Conservation (phyloP, 2,329 filamentous ascomycete genomes). For the Monilinia polystroma region DNA sequence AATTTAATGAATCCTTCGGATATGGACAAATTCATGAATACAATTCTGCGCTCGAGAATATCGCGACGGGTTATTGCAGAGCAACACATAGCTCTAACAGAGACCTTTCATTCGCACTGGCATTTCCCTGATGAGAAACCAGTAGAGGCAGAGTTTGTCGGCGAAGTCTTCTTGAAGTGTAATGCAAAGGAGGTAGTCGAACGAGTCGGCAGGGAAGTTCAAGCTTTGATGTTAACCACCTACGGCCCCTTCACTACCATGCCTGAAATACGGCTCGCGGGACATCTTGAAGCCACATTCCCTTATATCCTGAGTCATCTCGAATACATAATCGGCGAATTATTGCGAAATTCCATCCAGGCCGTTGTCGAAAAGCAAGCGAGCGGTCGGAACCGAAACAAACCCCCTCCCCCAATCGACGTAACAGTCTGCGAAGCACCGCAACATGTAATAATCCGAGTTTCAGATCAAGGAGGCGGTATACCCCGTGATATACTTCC, state of each 20-base stretch:
- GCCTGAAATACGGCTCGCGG: conserved; percentile 78
- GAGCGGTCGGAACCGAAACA: conserved; percentile 35
- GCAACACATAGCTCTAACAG: conserved; percentile 91
- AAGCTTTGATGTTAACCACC: conserved; percentile 69
- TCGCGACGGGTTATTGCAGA: conserved; percentile 95
- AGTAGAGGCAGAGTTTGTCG: conserved; percentile 77
- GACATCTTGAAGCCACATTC: conserved; percentile 86
- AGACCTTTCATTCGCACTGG: conserved; percentile 88
- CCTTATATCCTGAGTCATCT: conserved; percentile 95
- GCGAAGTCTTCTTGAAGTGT: conserved; percentile 92
- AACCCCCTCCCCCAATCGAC: conserved; percentile 75
- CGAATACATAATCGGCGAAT: conserved; percentile 95
- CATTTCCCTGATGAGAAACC: conserved; percentile 71
- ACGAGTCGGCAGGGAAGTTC: conserved; percentile 74
- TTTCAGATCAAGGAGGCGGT: conserved; percentile 93
- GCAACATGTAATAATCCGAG: conserved; percentile 93
- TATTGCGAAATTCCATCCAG: conserved; percentile 92
- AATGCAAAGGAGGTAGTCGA: conserved; percentile 86
- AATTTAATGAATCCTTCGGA: conserved; percentile 76
- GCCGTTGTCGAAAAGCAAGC: conserved; percentile 77
- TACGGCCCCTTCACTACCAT: conserved; percentile 71
- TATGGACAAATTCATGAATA: conserved; percentile 94
- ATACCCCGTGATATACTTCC: conserved; percentile 82
- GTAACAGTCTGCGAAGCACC: conserved; percentile 91
- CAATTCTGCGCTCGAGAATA: conserved; percentile 85